Evolutionary conservation across 2,329 filamentous ascomycete species (phyloP), one percentile per base, ranked within the genome.

Genomic region (Aspergillus calidoustus): DNA sequence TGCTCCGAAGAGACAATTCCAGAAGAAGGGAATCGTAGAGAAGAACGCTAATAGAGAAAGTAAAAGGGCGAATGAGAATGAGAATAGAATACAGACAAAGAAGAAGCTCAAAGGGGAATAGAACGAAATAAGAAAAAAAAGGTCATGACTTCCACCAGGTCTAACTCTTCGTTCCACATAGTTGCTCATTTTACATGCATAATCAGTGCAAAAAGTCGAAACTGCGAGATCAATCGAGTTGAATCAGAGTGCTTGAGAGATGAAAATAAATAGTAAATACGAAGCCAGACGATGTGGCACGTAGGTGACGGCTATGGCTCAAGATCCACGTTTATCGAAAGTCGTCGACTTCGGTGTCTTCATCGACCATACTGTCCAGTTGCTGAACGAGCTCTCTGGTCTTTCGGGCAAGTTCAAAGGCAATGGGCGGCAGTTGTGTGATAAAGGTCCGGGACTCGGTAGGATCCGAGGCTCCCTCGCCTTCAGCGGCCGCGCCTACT

Each of bases 341-440:
- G 51, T 79, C 77, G 52, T 80, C 78, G 11, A 79, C 77, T 43
- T 79, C 72, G 22, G 43, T 13, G 11, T 71, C 73, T 17, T 66
- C 71, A 28, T 71, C 66, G 31, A 77, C 71, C 57, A 76, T 67
- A 4, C 72, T 70, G 56, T 84, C 82, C 34, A 84, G 75, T 38
- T 80, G 75, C 25, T 82, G 76, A 11, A 87, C 85, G 62, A 92
- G 79, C 73, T 91, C 91, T 81, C 94, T 95, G 55, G 90, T 91
- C 77, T 93, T 90, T 62, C 90, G 84, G 7, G 91, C 92, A 72
- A 94, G 90, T 77, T 92, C 90, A 76, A 96, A 96, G n/a, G 91
- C 91, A 68, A 95, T 88, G 2, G 91, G 91, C 11, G 91, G 91
- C 54, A 96, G 79, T 30, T 86, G 88, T 74, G 90, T 88, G 58